Base-by-base conservation (phyloP, 2,329 filamentous ascomycete genomes). In the Fusarium sp. region DNA sequence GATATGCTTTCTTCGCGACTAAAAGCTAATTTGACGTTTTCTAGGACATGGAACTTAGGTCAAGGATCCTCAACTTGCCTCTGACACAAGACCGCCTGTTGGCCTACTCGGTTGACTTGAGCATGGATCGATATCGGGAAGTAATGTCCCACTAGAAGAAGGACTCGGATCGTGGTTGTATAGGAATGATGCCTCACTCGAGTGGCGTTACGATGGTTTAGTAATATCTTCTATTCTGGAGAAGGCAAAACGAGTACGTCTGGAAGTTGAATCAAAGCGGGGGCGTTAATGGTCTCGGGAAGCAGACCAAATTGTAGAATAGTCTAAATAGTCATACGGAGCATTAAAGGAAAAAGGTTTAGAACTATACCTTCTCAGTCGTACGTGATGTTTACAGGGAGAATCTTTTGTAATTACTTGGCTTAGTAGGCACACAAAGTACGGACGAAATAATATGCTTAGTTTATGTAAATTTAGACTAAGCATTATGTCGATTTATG, bases 71-170 rank as follows among this genome's bases (percentile, higher is more conserved):
- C 32, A 82, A 84, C 50, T 79, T 92, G 40, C 90, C 90, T 2
- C 81, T 95, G 55, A 93, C 92, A 7, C 90, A 93, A 72, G 92
- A 95, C 78, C 86, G 89, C 41, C 87, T 91, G 72, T 80, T 93
- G 63, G 85, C 87, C 72, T 91, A 94, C 78, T 90, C 91, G 11
- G 87, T 89, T 34, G 88, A 92, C 65, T 82, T 93, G 71, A 90
- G 91, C 70, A 84, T 90, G 73, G 86, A 86, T 57, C 92, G 92
- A 74, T 93, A 92, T 78, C 84, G 85, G 62, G 86, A 86, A 59
- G 83, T 92, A 42, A 89, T 91, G 87, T 86, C 82, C 7, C 79
- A 81, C 53, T 82, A 63, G 75, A 66, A 43, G 53, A 45, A 43
- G 57, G 55, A 49, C 47, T 20, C 18, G 43, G 28, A 21, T n/a